Evolutionary conservation across 2,329 filamentous ascomycete species (phyloP).

Genomic region (Penicillium sp.): DNA sequence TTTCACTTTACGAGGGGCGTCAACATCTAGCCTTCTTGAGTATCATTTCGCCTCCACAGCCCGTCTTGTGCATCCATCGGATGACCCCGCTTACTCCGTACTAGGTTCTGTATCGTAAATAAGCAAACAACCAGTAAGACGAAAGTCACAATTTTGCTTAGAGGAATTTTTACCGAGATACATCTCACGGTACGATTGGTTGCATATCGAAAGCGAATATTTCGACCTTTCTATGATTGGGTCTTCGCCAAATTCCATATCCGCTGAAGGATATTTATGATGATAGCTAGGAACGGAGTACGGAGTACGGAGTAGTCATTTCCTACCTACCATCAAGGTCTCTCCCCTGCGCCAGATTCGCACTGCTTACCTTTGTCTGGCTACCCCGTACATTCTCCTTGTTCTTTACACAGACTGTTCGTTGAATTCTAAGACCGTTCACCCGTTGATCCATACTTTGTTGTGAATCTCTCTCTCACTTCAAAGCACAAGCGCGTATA

Average conservation of each 20-base stretch:
- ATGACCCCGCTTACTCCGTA: not conserved
- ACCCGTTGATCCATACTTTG: not conserved
- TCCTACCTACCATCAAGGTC: not conserved
- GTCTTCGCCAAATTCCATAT: slow-evolving; percentile 2
- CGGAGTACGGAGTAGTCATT: slow-evolving; percentile 6
- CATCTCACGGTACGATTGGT: slow-evolving; percentile 7
- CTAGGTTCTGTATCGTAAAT: not conserved
- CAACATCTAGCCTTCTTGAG: not conserved
- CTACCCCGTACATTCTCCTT: not conserved
- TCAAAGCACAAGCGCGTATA: not conserved
- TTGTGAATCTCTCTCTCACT: not conserved
- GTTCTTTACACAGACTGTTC: not conserved
- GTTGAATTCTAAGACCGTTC: no score
- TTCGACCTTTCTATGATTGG: not conserved
- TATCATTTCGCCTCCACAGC: not conserved
- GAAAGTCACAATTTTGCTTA: not conserved
- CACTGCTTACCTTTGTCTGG: not conserved
- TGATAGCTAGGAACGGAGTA: no score
- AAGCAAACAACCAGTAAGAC: not conserved
- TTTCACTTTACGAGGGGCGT: not conserved
- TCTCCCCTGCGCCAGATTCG: not conserved
- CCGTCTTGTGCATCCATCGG: not conserved
- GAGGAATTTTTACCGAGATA: slow-evolving; percentile 15
- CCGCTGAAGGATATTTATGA: not conserved
- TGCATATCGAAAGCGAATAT: not conserved